Evolutionary conservation across 257 asterid species (phyloP), one percentile per base, ranked within the genome.

Genomic region (Marsdenia floribunda): DNA sequence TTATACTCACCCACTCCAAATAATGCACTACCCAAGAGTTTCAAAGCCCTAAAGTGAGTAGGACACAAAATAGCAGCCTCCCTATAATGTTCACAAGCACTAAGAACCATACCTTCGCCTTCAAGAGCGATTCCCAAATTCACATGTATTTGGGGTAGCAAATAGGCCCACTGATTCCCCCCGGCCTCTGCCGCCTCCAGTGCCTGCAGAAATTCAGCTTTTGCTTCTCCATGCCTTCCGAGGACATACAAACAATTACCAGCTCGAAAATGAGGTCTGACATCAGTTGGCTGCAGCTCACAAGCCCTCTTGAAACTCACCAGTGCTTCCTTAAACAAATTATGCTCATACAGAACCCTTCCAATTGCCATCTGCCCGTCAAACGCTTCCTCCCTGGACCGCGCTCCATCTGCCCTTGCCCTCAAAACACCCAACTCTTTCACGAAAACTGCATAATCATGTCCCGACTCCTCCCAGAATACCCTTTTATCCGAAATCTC

Each of bases 281-380:
- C 99, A 82, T 95, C 99, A 73, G 87, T 88, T 5, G 99, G 98
- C 72, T 84, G 91, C 83, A 95, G 73, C 75, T 95, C 99, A 75
- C 95, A 90, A 13, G 99, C 98, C 82, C 99, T 88, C 88, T 90
- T 93, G 46, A 95, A 95, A 77, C 96, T 89, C 80, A 92, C 97
- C 80, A 95, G 67, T 18, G 93, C 98, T 75, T 95, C 98, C 87
- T 92, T 89, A 74, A 89, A 86, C 60, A 95, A 82, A 78, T 81
- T 87, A 80, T 90, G 95, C 71, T 95, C 99, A 61, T 92, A 90
- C 54, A 95, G 64, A 47, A 90, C 93, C 50, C 94, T 87, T 4
- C 98, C 99, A 26, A 92, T 78, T 1, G 99, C 99, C 98, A 95
- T 92, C 40, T 95, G 99, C 55, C 99, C 99, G 33, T 95, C 99